phyloP scores from a whole-genome alignment of 139 green algal species.

The Closterium sp. region DNA sequence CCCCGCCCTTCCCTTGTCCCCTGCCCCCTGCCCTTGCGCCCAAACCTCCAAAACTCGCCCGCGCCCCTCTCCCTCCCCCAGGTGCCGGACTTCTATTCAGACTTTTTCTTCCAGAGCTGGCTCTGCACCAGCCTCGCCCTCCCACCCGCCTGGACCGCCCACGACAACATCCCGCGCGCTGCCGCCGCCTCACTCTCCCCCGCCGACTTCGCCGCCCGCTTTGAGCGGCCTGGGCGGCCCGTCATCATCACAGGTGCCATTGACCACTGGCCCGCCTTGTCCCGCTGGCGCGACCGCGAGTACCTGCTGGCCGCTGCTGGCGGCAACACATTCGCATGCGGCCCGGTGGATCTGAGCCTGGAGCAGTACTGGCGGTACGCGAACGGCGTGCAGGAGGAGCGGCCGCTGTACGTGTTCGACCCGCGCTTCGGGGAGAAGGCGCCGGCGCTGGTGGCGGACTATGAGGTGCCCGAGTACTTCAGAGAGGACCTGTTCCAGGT shows the following conservation, averaged over 20 bases:
- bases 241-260: constrained; percentile 73
- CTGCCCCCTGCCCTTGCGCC: not conserved
- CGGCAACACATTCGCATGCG: constrained; percentile 31
- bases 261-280: constrained; percentile 58
- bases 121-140: constrained; percentile 70
- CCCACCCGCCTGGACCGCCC: constrained; percentile 70
- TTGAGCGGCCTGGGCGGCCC: constrained; percentile 78
- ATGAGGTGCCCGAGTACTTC: constrained; percentile 68
- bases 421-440: constrained; percentile 59
- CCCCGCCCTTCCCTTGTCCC: not conserved
- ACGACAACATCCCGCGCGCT: constrained; percentile 75
- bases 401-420: constrained; percentile 85
- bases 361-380: constrained; percentile 74
- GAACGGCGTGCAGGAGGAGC: constrained; percentile 66
- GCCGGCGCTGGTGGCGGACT: constrained; percentile 73
- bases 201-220: constrained; percentile 71
- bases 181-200: constrained; percentile 55
- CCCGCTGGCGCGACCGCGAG: constrained; percentile 47
- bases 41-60: not conserved
- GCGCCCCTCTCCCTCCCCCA: not conserved
- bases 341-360: constrained; percentile 66
- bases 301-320: constrained; percentile 37
- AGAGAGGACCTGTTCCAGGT: constrained; percentile 86
- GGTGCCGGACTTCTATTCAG: constrained; percentile 50
- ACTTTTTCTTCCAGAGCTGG: constrained; percentile 88